A percentile compares a stretch with the other conserved stretches of the same genome.
These are phyloP conservation scores for Oryza brachyantha DNA, from an alignment of 176 grass and related monocot genomes.

Conservation along the genomic window DNA sequence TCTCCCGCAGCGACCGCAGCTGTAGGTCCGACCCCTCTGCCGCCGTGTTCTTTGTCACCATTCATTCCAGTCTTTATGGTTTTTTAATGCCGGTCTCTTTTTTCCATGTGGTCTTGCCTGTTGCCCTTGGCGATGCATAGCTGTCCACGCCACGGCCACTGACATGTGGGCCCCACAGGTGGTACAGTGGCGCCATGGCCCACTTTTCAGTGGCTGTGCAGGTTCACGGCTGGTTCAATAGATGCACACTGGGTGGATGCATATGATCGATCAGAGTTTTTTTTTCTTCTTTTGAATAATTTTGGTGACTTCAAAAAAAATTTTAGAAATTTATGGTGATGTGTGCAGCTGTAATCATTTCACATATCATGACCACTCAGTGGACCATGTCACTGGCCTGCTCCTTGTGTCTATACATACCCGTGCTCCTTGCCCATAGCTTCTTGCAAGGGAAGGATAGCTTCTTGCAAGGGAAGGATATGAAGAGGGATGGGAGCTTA, in stretches of 20 bases:
- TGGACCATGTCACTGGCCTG: slow-evolving; percentile 27
- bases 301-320: slow-evolving; percentile 24
- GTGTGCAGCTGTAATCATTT: slow-evolving; percentile 69
- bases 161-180: not conserved
- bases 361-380: slow-evolving; percentile 66
- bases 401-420: slow-evolving; percentile 56
- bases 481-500: slow-evolving; percentile 5
- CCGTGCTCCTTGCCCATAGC: slow-evolving; percentile 36
- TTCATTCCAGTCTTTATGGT: slow-evolving; percentile 50
- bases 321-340: slow-evolving; percentile 1
- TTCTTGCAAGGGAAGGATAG: slow-evolving; percentile 23
- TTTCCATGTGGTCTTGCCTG: slow-evolving; percentile 38
- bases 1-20: slow-evolving; percentile 24
- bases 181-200: not conserved
- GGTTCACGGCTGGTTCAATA: not conserved
- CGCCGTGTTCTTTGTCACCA: slow-evolving; percentile 57
- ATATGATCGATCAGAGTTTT: not conserved
- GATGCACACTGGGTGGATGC: not conserved
- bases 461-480: slow-evolving; percentile 24
- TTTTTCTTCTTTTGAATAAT: not conserved
- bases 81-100: slow-evolving; percentile 55
- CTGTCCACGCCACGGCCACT: not conserved
- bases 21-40: slow-evolving; percentile 53
- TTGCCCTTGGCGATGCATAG: not conserved
- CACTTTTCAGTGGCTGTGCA: not conserved